Base-by-base conservation (phyloP, 495 filamentous ascomycete species). In the Penicillium antarcticum region DNA sequence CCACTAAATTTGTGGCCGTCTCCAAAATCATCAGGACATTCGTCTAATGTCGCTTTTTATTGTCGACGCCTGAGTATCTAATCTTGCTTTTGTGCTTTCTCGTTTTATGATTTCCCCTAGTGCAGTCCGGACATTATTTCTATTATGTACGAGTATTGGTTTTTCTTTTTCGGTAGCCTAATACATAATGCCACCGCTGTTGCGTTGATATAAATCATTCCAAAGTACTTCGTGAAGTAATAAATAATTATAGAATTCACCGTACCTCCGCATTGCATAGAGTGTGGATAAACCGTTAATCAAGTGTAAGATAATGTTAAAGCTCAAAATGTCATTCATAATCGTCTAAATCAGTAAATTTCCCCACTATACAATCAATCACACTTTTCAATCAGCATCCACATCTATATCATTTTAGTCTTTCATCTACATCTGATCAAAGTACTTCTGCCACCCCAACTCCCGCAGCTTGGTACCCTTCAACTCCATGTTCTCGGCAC, bases 381-480 rank as follows among this genome's bases (percentile, higher is more conserved):
- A 41, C 14, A 40, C 40, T 24, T 38, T 53, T 41, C 17, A 24
- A 42, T 38, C 11, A 12, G 18, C n/a, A 9, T 35, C 37, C 26
- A 12, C 26, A 33, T 52, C 41, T 39, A 11, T 4, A 29, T 9
- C 26, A 29, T 29, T 29, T 29, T 29, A 33, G 39, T 18, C 34
- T 26, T 37, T 40, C 17, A 19, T 66, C 51, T 73, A 77, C 72
- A 84, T 84, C 56, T 76, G 73, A 65, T 75, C 73, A 42, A 80
- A 72, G 70, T 95, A 95, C 58, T 77, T 81, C 63, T 87, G 77
- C 74, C 84, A 89, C 0, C 89, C 88, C 7, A 82, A 60, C 47
- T 81, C 79, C 39, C 57, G 71, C 60, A 78, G 58, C 65, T 74
- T 76, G 2, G 61, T 65, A 6, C 69, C 72, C 59, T 78, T 78